phyloP scores from a whole-genome alignment of 352 stramenopile species.

The Phytopythium delawarense region DNA sequence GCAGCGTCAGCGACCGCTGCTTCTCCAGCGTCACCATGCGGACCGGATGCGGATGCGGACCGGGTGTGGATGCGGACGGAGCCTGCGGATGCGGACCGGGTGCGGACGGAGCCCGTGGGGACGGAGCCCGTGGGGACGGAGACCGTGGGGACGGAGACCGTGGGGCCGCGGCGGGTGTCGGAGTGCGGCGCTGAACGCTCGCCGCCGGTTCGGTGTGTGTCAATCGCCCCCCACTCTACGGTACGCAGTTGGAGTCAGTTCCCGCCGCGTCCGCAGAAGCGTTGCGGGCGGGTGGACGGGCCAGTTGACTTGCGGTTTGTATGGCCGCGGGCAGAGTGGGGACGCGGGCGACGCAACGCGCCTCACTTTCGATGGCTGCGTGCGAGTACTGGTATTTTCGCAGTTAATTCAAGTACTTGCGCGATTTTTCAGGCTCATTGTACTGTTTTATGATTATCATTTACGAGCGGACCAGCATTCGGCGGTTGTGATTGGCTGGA shows the following conservation, averaged over 20 bases:
- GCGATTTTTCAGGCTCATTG: background rate
- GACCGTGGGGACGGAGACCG: too few species aligned
- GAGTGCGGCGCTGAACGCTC: too few species aligned
- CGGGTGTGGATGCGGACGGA: background rate
- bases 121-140: background rate
- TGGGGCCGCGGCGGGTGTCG: too few species aligned
- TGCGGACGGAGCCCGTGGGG: background rate
- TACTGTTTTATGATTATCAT: background rate
- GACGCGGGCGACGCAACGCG: background rate
- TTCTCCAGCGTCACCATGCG: constrained; percentile 11
- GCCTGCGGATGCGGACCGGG: background rate
- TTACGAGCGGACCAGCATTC: background rate
- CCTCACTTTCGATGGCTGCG: background rate
- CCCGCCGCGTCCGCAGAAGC: background rate
- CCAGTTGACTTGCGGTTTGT: background rate
- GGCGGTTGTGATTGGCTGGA: background rate
- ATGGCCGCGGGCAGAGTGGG: background rate
- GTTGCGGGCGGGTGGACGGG: background rate
- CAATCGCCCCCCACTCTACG: background rate
- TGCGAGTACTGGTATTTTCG: background rate
- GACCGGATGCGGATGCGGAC: background rate
- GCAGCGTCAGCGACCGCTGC: constrained; percentile 11
- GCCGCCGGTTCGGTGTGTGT: background rate
- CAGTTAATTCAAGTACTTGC: background rate
- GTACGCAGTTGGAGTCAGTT: constrained; percentile 1